phyloP scores from a whole-genome alignment of 768 basidiomycete genomes.

The Cystoderma amianthinum region DNA sequence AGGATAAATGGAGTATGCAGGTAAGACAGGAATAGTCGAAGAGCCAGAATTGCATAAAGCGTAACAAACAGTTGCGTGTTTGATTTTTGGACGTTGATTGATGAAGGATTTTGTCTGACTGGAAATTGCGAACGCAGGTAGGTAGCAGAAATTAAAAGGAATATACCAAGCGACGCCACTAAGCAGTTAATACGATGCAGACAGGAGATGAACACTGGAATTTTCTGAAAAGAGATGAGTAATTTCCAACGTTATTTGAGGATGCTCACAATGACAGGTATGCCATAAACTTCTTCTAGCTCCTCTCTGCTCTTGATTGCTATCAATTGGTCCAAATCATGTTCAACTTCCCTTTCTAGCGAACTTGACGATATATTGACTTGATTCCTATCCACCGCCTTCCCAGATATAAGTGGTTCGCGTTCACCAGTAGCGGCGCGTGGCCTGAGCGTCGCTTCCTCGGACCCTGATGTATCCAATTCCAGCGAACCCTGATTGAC shows the following conservation, averaged over 20 bases:
- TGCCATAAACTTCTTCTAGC: slow-evolving; percentile 71
- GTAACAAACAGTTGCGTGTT: slow-evolving; percentile 31
- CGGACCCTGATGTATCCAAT: background rate
- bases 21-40: slow-evolving; percentile 51
- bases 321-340: slow-evolving; percentile 61
- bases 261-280: slow-evolving; percentile 67
- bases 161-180: slow-evolving; percentile 61
- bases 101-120: slow-evolving; percentile 8
- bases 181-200: slow-evolving; percentile 73
- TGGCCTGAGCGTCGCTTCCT: too few relatives aligned
- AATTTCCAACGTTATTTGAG: slow-evolving; percentile 6
- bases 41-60: slow-evolving; percentile 31
- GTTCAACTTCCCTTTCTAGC: slow-evolving; percentile 41
- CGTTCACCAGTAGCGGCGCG: slow-evolving; percentile 6
- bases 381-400: slow-evolving; percentile 4
- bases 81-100: slow-evolving; percentile 12
- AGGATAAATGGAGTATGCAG: slow-evolving; percentile 64
- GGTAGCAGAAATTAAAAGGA: slow-evolving; percentile 51
- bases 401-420: slow-evolving; percentile 6
- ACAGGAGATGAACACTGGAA: slow-evolving; percentile 74
- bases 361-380: slow-evolving; percentile 4
- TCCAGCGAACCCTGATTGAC: background rate
- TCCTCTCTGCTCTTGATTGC: slow-evolving; percentile 64
- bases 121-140: slow-evolving; percentile 53
- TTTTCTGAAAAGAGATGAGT: slow-evolving; percentile 34